phyloP scores from a whole-genome alignment of 768 basidiomycete species.

The Mycena kentingensis region DNA sequence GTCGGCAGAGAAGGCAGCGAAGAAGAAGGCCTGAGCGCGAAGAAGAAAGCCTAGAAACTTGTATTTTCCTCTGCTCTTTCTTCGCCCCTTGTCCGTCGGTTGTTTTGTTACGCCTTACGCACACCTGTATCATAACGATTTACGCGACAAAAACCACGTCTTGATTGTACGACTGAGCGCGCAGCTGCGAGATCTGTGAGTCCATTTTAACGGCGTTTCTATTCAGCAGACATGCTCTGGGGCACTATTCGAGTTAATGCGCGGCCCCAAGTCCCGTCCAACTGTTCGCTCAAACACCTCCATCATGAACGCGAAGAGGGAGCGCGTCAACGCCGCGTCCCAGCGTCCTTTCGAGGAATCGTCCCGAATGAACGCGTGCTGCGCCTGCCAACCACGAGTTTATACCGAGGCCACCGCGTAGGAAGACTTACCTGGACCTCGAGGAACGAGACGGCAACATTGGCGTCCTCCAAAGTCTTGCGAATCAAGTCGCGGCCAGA shows the following conservation, averaged over 20 bases:
- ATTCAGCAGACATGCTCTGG: constrained; percentile 79
- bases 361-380: constrained; percentile 95
- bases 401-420: too few relatives aligned
- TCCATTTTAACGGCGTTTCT: background rate
- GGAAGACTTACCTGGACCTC: too few relatives aligned
- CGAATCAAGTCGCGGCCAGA: constrained; percentile 85
- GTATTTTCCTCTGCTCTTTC: constrained; percentile 59
- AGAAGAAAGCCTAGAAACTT: constrained; percentile 85
- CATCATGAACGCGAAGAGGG: constrained; percentile 84
- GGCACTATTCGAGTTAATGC: constrained; percentile 42
- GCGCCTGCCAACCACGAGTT: too few relatives aligned
- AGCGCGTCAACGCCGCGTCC: constrained; percentile 89
- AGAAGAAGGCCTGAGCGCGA: constrained; percentile 86
- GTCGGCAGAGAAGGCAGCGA: constrained; percentile 93
- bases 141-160: constrained; percentile 15
- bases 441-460: constrained; percentile 76
- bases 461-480: constrained; percentile 77
- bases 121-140: constrained; percentile 51
- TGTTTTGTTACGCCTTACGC: constrained; percentile 39
- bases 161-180: too few relatives aligned
- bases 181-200: too few relatives aligned
- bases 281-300: constrained; percentile 91
- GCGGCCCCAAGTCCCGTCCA: constrained; percentile 81
- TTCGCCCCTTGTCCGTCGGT: constrained; percentile 42
- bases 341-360: constrained; percentile 91